Conservation (phyloP, 139 green algal species). For the Zygnema cylindricum region DNA sequence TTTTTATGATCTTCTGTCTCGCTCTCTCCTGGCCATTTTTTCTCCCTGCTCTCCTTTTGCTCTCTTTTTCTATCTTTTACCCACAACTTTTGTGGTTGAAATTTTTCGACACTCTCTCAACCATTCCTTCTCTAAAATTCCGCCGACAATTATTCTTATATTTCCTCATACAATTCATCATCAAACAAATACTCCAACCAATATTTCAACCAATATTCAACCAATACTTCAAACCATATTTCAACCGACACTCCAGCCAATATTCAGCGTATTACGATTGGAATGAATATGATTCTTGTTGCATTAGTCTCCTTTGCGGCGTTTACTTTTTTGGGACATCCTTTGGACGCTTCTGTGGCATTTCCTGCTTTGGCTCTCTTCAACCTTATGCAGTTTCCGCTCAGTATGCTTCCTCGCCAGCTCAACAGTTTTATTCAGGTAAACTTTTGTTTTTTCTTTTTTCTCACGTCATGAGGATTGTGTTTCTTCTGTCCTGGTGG, state of each 20-base stretch:
- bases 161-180: too few relatives aligned
- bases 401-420: conserved; percentile 86
- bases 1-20: neutral
- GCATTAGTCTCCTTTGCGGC: conserved; percentile 81
- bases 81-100: neutral
- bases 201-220: too few relatives aligned
- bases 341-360: conserved; percentile 70
- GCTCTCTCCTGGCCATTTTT: neutral
- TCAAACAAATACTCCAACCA: too few relatives aligned
- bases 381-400: conserved; percentile 87
- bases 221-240: too few relatives aligned
- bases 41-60: neutral
- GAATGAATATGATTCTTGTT: conserved; percentile 38
- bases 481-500: neutral
- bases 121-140: too few relatives aligned
- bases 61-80: neutral
- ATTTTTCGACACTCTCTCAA: too few relatives aligned
- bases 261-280: neutral
- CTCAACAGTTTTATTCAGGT: conserved; percentile 49
- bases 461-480: neutral
- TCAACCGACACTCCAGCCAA: too few relatives aligned
- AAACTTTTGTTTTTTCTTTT: too few relatives aligned
- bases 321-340: conserved; percentile 73
- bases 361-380: conserved; percentile 91
- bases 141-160: too few relatives aligned